phyloP scores from a whole-genome alignment of 345 rosid genomes.

The Anastatica hierochuntica region DNA sequence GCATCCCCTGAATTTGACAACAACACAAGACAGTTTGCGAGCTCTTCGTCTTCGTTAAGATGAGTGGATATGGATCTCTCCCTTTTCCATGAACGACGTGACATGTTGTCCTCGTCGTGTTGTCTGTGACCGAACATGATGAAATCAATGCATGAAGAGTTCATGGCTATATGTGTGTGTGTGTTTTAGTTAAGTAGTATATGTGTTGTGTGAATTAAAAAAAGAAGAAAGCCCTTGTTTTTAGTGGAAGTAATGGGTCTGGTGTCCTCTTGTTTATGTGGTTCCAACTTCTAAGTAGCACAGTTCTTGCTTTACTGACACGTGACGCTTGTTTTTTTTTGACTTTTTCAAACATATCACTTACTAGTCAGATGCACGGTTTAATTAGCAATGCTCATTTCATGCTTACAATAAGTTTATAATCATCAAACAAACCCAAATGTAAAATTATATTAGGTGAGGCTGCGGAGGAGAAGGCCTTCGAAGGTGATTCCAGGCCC shows the following conservation, averaged over 20 bases:
- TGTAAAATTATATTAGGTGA: slow-evolving; percentile 6
- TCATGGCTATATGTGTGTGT: slow-evolving; percentile 6
- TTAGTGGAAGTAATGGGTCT: slow-evolving; percentile 23
- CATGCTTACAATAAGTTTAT: not conserved
- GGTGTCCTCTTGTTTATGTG: slow-evolving; percentile 26
- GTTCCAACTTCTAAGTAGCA: slow-evolving; percentile 15
- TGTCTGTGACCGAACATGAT: slow-evolving; percentile 23
- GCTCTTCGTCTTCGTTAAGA: slow-evolving; percentile 76
- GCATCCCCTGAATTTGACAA: slow-evolving; percentile 63
- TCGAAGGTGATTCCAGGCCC: slow-evolving; percentile 98
- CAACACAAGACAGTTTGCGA: slow-evolving; percentile 88
- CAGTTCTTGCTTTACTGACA: slow-evolving; percentile 9
- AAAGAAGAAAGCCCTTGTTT: slow-evolving; percentile 27
- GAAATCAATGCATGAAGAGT: slow-evolving; percentile 28
- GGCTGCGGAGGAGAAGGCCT: slow-evolving; percentile 86
- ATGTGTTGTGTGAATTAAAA: slow-evolving; percentile 12
- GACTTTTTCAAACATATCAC: slow-evolving; percentile 14
- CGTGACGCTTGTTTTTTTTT: slow-evolving; percentile 20
- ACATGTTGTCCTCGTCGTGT: slow-evolving; percentile 14
- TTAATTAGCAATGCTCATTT: too few species aligned
- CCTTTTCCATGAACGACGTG: slow-evolving; percentile 28
- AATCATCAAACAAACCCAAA: not conserved
- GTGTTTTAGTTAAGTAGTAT: not conserved
- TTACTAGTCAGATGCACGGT: slow-evolving; percentile 20
- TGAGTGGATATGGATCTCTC: slow-evolving; percentile 12